Base-by-base conservation (phyloP, 2,329 filamentous ascomycete genomes). In the Colletotrichum abscissum region DNA sequence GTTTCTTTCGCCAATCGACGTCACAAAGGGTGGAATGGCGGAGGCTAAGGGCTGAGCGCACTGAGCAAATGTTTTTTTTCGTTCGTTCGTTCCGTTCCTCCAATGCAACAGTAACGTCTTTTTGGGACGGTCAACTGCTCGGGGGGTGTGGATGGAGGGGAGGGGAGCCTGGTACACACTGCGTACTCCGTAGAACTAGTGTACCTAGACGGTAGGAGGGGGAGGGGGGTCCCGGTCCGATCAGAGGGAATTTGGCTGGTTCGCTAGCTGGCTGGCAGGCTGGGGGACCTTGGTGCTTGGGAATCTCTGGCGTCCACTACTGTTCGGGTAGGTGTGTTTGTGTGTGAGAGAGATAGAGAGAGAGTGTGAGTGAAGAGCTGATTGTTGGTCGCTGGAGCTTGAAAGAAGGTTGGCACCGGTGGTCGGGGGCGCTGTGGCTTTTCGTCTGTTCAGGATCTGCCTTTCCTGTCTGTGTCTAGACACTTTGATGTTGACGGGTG, bases 361-460 rank as follows among this genome's bases (percentile, higher is more conserved):
- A 26, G 26, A 1, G 26, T 26, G 26, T 26, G 26, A 26, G 26
- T 26, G 35, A 16, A 6, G 14, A 42, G 16, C 38, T 42, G 38
- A 19, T 16, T 42, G 38, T 3, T 42, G 38, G 7, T 42, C 38
- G 38, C 42, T 49, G 19, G 67, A 56, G 67, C 67, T 73, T 65
- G 67, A 52, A 65, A 65, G 60, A 73, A 70, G 69, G 70, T 70
- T 73, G 67, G 66, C 70, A 73, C 54, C 67, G 66, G 70, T 64
- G 52, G 69, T 16, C 22, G 28, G 69, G 69, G 49, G 63, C 64
- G 65, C 42, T 11, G 42, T 68, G 28, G 69, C 52, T 33, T 63
- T 72, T 72, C 64, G 69, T 49, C 35, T 46, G 55, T 52, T 64
- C n/a, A 11, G 60, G 33, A 35, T 35, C 33, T 35, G 33, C 33